Evolutionary conservation across 2,329 filamentous ascomycete species (phyloP).

Genomic region (Cephalotrichum gorgonifer): DNA sequence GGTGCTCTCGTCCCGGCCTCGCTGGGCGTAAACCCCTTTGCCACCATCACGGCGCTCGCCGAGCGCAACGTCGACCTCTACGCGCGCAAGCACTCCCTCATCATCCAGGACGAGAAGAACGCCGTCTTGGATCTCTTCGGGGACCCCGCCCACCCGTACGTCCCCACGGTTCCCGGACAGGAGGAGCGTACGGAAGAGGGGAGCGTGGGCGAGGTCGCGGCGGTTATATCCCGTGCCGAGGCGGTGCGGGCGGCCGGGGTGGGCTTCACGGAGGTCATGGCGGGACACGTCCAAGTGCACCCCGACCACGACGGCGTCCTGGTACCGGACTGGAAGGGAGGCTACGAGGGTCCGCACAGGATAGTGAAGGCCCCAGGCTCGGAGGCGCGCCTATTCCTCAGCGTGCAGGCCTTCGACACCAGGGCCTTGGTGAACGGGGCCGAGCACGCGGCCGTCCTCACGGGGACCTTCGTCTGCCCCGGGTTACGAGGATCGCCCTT

Average conservation of each 20-base stretch:
- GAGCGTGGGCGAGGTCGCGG: constrained; percentile 22
- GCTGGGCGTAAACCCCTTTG: constrained; percentile 56
- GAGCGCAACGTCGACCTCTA: constrained; percentile 50
- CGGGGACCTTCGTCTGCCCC: constrained; percentile 48
- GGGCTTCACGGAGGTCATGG: constrained; percentile 56
- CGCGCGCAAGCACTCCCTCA: constrained; percentile 26
- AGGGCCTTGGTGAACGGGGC: constrained; percentile 29
- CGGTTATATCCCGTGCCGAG: constrained; percentile 28
- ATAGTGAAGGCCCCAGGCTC: constrained; percentile 43
- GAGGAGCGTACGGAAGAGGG: constrained; percentile 21
- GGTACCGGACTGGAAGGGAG: constrained; percentile 32
- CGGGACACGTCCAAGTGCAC: constrained; percentile 48
- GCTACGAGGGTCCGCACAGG: constrained; percentile 42
- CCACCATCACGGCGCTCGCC: constrained; percentile 59
- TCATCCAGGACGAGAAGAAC: constrained; percentile 34
- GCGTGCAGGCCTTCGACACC: constrained; percentile 44
- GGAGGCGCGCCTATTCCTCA: constrained; percentile 48
- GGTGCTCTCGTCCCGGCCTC: constrained; percentile 51
- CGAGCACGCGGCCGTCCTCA: constrained; percentile 41
- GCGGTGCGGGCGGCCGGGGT: constrained; percentile 37
- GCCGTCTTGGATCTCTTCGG: constrained; percentile 44
- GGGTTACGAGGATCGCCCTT: constrained; percentile 46
- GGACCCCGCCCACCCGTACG: constrained; percentile 28
- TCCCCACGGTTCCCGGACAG: constrained; percentile 7
- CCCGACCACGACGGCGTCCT: constrained; percentile 29